Base-by-base conservation (phyloP, 352 stramenopile species). In the Phytophthora ohioensis region DNA sequence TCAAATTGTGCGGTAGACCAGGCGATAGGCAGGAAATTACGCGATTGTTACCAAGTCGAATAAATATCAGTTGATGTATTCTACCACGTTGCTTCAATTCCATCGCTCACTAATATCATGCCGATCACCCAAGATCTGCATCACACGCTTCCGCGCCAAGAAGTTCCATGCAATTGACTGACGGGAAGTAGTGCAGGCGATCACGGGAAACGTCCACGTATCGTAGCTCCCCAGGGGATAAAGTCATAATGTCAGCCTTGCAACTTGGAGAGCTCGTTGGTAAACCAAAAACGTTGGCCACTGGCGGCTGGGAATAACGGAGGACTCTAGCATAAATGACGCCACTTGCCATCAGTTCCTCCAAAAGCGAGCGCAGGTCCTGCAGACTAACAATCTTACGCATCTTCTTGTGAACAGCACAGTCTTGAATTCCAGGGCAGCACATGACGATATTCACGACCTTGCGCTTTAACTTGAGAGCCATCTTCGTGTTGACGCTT, bases 371-470 rank as follows among this genome's bases (percentile, higher is more conserved):
- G 7, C 86, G 76, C 67, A 90, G 84, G 38, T 91, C 82, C 75
- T 94, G 89, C 0, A 96, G 64, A 34, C 82, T 87, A 36, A 96
- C 13, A 32, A 92, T 67, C 15, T 87, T 88, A 12, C 84, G 82
- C 82, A 93, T 91, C 51, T 93, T 93, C 31, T 71, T 73, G 58
- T 92, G 81, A 46, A 96, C 66, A 30, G 43, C 56, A 11, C 42
- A 56, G 58, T 96, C 87, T 47, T 73, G 68, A 57, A 96, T 91
- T 1, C 89, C 89, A 30, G 89, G 89, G 0, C 57, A 82, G 45
- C 79, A 91, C 78, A 93, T 88, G 15, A 94, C 73, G 35, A 94
- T 91, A 62, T 93, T 96, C 15, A 92, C 82, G 10, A 94, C 73
- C 67, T 92, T 88, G 30, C 84, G 81, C 67, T 96, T 96, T 27